Conservation (phyloP, 306 rosid genomes). For the Oemleria cerasiformis region DNA sequence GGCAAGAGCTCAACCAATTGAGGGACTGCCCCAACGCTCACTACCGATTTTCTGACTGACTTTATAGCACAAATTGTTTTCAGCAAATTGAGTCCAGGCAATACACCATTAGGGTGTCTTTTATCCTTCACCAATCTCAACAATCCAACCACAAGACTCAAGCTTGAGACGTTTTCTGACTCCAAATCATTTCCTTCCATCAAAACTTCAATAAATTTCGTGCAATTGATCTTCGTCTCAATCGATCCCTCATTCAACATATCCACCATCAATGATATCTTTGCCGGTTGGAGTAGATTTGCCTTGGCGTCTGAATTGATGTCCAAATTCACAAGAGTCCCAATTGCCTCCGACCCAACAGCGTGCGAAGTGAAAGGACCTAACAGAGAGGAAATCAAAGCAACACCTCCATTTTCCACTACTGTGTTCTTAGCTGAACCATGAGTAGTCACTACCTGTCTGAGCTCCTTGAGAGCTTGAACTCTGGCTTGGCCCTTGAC, state of each 20-base stretch:
- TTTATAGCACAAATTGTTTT: slow-evolving; percentile 45
- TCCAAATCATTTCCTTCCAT: slow-evolving; percentile 43
- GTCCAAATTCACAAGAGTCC: slow-evolving; percentile 59
- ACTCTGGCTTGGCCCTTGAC: slow-evolving; percentile 77
- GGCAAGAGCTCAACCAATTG: slow-evolving; percentile 64
- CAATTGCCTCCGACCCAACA: slow-evolving; percentile 74
- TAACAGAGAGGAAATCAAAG: slow-evolving; percentile 46
- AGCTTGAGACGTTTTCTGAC: slow-evolving; percentile 45
- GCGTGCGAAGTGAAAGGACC: slow-evolving; percentile 85
- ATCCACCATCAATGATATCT: slow-evolving; percentile 67
- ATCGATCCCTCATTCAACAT: slow-evolving; percentile 77
- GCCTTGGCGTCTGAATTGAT: slow-evolving; percentile 43
- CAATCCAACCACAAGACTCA: slow-evolving; percentile 71
- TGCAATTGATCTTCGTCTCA: slow-evolving; percentile 75
- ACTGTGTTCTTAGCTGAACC: slow-evolving; percentile 40
- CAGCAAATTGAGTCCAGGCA: slow-evolving; percentile 54
- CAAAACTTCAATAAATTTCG: slow-evolving; percentile 52
- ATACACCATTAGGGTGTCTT: slow-evolving; percentile 52
- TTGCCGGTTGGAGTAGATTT: slow-evolving; percentile 54
- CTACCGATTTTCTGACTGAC: slow-evolving; percentile 42
- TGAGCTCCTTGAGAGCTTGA: slow-evolving; percentile 56
- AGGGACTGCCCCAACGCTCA: slow-evolving; percentile 58
- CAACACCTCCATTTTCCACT: slow-evolving; percentile 43
- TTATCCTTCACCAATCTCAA: slow-evolving; percentile 64
- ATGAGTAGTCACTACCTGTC: slow-evolving; percentile 40